These are phyloP conservation scores for Globomyces pollinis-pini DNA, from an alignment of 192 early-diverging fungal species.

Conservation along the genomic window DNA sequence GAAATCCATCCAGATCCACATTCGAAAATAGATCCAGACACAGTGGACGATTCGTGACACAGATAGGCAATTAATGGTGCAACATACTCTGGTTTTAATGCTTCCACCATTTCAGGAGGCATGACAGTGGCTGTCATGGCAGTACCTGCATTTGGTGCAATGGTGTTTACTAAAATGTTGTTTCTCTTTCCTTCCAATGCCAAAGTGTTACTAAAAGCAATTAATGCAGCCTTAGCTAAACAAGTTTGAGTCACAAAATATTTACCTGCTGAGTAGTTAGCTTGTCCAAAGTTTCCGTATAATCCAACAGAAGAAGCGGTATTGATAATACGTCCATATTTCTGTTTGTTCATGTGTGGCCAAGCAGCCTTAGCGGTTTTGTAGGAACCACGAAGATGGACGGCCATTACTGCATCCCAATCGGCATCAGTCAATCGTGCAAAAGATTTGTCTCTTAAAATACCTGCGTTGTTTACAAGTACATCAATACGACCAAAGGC, in stretches of 20 bases:
- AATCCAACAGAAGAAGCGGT: conserved; percentile 89
- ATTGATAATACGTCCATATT: conserved; percentile 92
- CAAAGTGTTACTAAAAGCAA: conserved; percentile 85
- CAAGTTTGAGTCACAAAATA: conserved; percentile 10
- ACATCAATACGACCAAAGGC: conserved; percentile 62
- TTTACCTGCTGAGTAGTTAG: conserved; percentile 74
- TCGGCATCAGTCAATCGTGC: conserved; percentile 80
- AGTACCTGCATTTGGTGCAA: conserved; percentile 96
- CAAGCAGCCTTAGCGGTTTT: conserved; percentile 94
- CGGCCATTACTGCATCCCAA: conserved; percentile 88
- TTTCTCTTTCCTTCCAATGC: conserved; percentile 84
- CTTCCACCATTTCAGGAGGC: conserved; percentile 90
- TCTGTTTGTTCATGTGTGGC: conserved; percentile 89
- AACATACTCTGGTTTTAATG: conserved; percentile 95
- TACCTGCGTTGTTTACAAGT: conserved; percentile 96
- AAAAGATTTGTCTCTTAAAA: conserved; percentile 93
- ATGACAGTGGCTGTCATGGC: conserved; percentile 95
- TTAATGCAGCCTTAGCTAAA: conserved; percentile 81
- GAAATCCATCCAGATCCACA: conserved; percentile 54
- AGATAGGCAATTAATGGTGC: conserved; percentile 91
- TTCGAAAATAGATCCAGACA: conserved; percentile 62
- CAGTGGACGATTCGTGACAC: conserved; percentile 75
- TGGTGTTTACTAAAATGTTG: conserved; percentile 89
- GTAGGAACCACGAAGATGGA: conserved; percentile 89
- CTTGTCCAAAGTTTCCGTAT: conserved; percentile 85